A percentile compares a stretch with the other conserved stretches of the same genome.
phyloP scores from a whole-genome alignment of 352 stramenopile species.

The Phytophthora meadii region DNA sequence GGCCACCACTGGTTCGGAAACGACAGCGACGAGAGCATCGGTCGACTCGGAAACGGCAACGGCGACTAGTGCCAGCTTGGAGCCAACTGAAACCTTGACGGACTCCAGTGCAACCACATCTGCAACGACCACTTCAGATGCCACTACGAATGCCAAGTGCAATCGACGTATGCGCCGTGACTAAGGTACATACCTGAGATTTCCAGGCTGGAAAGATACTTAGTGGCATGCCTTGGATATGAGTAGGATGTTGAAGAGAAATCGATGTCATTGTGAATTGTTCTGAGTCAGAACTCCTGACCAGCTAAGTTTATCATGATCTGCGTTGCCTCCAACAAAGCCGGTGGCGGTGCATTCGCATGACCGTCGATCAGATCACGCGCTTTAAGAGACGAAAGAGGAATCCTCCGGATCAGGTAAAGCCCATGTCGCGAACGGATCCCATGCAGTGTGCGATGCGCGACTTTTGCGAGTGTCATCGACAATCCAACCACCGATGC shows the following conservation, averaged over 20 bases:
- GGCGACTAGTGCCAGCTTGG: background rate
- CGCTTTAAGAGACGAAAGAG: background rate
- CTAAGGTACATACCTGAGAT: slow-evolving; percentile 4
- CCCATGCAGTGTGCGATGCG: background rate
- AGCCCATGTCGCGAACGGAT: slow-evolving; percentile 4
- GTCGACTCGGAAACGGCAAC: background rate
- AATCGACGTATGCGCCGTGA: slow-evolving; percentile 21
- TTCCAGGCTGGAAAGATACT: too few species aligned
- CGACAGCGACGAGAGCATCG: background rate
- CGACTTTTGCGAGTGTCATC: background rate
- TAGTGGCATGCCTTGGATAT: background rate
- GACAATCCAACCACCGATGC: background rate
- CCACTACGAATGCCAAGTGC: slow-evolving; percentile 12
- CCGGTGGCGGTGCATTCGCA: background rate
- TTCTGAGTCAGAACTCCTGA: too few species aligned
- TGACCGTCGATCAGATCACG: slow-evolving; percentile 12
- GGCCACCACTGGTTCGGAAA: slow-evolving; percentile 8
- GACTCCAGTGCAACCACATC: slow-evolving; percentile 1
- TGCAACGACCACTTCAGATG: slow-evolving; percentile 9
- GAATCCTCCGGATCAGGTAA: slow-evolving; percentile 2
- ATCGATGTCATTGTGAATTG: too few species aligned
- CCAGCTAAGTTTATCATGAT: too few species aligned
- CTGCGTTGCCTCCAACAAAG: too few species aligned
- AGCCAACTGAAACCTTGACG: slow-evolving; percentile 1
- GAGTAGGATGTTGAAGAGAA: slow-evolving; percentile 5